Evolutionary conservation across 768 basidiomycete species (phyloP).

Genomic region (Daedalea quercina): DNA sequence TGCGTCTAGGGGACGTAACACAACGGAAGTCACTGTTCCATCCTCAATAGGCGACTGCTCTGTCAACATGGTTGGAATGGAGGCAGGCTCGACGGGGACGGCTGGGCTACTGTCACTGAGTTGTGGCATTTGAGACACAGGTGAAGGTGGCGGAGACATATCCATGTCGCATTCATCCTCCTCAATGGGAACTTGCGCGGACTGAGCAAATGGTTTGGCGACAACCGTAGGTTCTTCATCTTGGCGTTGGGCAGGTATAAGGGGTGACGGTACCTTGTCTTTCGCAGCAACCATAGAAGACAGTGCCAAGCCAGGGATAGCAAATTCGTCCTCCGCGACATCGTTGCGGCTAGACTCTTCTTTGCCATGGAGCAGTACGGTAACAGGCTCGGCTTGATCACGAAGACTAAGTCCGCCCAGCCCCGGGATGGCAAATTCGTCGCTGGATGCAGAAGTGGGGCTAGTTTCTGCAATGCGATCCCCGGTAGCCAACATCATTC

Average conservation of each 20-base stretch:
- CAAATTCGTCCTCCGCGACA: neutral
- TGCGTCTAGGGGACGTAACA: neutral
- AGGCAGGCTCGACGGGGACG: neutral
- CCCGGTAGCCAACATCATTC: no score
- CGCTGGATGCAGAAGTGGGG: neutral
- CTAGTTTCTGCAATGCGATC: neutral
- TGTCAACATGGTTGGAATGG: no score
- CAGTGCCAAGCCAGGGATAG: neutral
- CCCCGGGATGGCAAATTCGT: no score
- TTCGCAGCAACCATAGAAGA: neutral
- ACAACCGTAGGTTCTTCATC: no score
- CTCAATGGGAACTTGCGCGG: no score
- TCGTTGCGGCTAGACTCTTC: neutral
- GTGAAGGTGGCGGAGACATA: slow-evolving; percentile 9
- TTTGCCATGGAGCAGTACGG: neutral
- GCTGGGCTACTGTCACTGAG: neutral
- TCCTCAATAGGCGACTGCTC: no score
- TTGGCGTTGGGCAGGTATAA: neutral
- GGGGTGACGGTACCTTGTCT: neutral
- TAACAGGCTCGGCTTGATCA: neutral
- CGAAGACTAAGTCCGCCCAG: no score
- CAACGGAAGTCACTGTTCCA: neutral
- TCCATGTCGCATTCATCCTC: slow-evolving; percentile 15
- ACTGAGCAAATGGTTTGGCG: neutral
- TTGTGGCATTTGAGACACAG: neutral